Base-by-base conservation (phyloP, 805 yeast species). In the Geotrichum ghanense region DNA sequence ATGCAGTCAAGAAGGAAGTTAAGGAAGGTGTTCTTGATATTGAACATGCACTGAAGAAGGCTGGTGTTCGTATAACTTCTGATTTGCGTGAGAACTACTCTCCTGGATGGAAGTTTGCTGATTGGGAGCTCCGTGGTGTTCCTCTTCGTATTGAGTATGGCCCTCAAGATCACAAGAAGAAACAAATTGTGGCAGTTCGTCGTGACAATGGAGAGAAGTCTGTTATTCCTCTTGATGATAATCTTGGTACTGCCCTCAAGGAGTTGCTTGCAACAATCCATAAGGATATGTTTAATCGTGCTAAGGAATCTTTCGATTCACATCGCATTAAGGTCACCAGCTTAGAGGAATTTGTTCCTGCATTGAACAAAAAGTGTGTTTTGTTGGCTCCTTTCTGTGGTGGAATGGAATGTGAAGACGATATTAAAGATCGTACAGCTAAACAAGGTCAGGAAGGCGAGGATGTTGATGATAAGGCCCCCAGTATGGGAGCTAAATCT, bases 401-500 rank as follows among this genome's bases (percentile, higher is more conserved):
- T 55, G 83, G 69, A 50, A 75, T 74, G 56, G 95, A 80, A 56
- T 92, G 98, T 76, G 99, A 92, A 70, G 98, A 92, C 57, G 90
- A 84, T 57, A 94, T 92, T 68, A 92, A 94, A 75, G 95, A 89
- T 43, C 73, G 86, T 41, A 78, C 85, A 16, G 87, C 95, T 40
- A 73, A 78, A 40, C 80, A 74, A 67, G 83, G 87, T 55, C 90
- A 83, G 52, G 95, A 84, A 55, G 79, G 70, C 23, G 86, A 79
- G 56, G 95, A 84, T 65, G 82, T 73, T 43, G 99, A 92, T 63
- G 97, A 92, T 62, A 83, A 85, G 66, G 87, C 98, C 21, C 99
- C 99, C 63, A 80, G 94, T 45, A 92, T 92, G 99, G 99, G 99
- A 63, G 99, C 99, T 55, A 92, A 92, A 74, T 83, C 95, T 19